Base-by-base conservation (phyloP, 345 rosid species). In the Adansonia digitata region DNA sequence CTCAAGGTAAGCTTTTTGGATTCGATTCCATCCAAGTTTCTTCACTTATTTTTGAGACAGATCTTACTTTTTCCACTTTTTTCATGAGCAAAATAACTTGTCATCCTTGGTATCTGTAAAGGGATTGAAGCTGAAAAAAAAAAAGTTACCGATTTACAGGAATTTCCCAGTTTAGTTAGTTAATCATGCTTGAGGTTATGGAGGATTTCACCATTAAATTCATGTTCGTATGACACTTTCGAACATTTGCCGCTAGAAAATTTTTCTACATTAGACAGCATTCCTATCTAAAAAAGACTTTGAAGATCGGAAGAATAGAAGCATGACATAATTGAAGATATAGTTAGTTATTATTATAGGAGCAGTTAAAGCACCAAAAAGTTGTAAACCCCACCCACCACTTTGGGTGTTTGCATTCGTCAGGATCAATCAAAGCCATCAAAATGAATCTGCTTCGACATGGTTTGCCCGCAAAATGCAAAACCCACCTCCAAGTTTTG, bases 331-430 rank as follows among this genome's bases (percentile, higher is more conserved):
- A 10, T 35, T 35, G 70, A 65, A 65, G 5, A 18, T 65, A 40
- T 65, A 31, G 34, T 65, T 65, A 22, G 34, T 65, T 68, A 53
- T n/a, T n/a, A n/a, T n/a, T n/a, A 67, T 10, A 45, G 5, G 48
- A 60, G 34, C 71, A 62, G 8, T 18, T 72, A n/a, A 7, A 45
- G 56, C 77, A 73, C 35, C 35, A 57, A 39, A 15, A 68, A 27
- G 55, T 20, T 55, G 37, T 34, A 29, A 68, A 77, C 61, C 72
- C 77, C 80, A 72, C 72, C 77, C 80, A 72, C 56, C 64, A 62
- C 22, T 35, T 34, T 7, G 43, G 42, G 66, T 34, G 66, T 7
- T 35, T 34, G 43, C 24, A 35, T 34, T 22, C 1, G 43, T 62
- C 67, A 34, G 24, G 1, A 7, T 77, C 72, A 8, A 71, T 77